Conservation (phyloP, 805 yeast genomes). For the Metschnikowia peoriensis region DNA sequence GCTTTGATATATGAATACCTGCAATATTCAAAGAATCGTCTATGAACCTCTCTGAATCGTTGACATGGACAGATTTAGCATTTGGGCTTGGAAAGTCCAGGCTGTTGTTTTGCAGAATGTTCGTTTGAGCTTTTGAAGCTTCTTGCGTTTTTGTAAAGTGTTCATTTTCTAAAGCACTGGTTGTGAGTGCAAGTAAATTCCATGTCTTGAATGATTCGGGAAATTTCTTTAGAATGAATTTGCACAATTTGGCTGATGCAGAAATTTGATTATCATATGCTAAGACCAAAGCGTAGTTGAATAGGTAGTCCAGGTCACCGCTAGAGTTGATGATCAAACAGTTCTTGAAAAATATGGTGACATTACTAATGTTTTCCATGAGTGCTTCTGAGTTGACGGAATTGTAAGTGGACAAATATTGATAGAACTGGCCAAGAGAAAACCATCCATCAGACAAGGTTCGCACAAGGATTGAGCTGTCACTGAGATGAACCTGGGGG, state of each 20-base stretch:
- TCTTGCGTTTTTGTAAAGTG: conserved; percentile 15
- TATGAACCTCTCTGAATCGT: conserved; percentile 45
- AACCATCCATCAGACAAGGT: conserved; percentile 38
- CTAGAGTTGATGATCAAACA: conserved; percentile 37
- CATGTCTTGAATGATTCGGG: conserved; percentile 62
- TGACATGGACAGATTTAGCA: neutral
- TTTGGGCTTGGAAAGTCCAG: neutral
- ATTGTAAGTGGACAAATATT: conserved; percentile 27
- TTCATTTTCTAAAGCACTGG: conserved; percentile 58
- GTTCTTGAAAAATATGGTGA: conserved; percentile 31
- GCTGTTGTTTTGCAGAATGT: neutral
- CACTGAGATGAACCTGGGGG: conserved; percentile 27
- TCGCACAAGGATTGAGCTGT: conserved; percentile 26
- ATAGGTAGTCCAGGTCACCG: conserved; percentile 27
- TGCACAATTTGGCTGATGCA: conserved; percentile 46
- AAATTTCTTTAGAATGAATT: conserved; percentile 46
- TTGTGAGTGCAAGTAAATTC: conserved; percentile 64
- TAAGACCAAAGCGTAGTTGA: conserved; percentile 48
- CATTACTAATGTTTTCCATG: conserved; percentile 15
- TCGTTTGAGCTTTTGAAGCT: neutral
- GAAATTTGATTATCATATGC: conserved; percentile 43
- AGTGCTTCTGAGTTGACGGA: conserved; percentile 23
- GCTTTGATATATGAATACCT: conserved; percentile 27
- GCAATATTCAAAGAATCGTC: conserved; percentile 50
- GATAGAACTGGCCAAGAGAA: conserved; percentile 32